Conservation (phyloP, 108 stramenopile genomes). For the Stephanodiscus minutulus region DNA sequence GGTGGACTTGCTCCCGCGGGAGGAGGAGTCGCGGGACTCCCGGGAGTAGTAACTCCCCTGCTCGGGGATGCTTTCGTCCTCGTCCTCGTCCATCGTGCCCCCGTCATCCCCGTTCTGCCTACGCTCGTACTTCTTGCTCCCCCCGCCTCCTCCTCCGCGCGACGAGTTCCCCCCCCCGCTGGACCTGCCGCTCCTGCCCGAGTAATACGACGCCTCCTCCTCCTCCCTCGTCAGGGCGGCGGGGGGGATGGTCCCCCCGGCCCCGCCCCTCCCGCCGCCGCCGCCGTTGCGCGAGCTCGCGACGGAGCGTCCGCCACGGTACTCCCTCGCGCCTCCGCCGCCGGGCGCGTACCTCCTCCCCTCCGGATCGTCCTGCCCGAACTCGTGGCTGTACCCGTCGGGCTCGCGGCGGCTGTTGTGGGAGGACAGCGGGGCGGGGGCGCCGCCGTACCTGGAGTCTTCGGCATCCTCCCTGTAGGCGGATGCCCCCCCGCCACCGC, state of each 20-base stretch:
- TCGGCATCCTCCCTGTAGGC: no score
- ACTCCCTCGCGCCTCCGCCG: not conserved
- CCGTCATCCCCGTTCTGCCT: not conserved
- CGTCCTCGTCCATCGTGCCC: not conserved
- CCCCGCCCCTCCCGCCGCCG: not conserved
- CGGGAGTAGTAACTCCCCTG: conserved; percentile 37
- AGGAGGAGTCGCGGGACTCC: conserved; percentile 17
- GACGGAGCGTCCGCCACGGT: not conserved
- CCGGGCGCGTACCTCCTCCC: conserved; percentile 44
- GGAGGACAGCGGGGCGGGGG: no score
- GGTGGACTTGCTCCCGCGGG: not conserved
- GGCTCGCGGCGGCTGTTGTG: conserved; percentile 20
- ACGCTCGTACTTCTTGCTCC: not conserved
- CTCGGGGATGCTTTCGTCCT: conserved; percentile 18
- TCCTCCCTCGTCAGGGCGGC: not conserved
- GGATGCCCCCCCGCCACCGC: no score
- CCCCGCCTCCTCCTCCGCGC: no score
- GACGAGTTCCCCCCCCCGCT: not conserved
- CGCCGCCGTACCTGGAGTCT: not conserved
- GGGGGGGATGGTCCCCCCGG: not conserved
- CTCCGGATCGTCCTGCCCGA: conserved; percentile 45
- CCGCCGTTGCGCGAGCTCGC: not conserved
- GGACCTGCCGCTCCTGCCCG: not conserved
- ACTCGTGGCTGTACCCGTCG: conserved; percentile 31
- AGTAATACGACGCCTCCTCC: conserved; percentile 11